These are phyloP conservation scores for Mallotus nudiflorus DNA, from an alignment of 345 rosid species.

Conservation along the genomic window DNA sequence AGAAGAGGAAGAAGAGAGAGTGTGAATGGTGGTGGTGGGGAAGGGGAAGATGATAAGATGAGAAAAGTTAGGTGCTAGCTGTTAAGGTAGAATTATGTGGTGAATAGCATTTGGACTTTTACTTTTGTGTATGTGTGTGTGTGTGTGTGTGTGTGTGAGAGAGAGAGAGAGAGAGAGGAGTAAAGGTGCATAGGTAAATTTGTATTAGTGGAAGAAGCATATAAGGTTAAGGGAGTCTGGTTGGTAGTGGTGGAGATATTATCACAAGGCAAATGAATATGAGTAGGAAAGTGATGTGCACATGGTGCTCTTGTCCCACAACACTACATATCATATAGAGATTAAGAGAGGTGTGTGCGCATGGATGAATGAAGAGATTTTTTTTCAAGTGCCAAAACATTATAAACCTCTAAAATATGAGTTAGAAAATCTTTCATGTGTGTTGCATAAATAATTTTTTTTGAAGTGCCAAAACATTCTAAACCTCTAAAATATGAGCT, in stretches of 20 bases:
- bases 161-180: slow-evolving; percentile 4
- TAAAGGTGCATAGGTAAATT: too few species aligned
- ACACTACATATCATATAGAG: background rate
- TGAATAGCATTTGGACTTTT: slow-evolving; percentile 6
- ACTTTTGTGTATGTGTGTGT: too few species aligned
- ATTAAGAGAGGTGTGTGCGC: background rate
- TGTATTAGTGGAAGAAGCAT: slow-evolving; percentile 23
- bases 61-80: slow-evolving; percentile 34
- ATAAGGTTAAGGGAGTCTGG: background rate
- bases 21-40: slow-evolving; percentile 2
- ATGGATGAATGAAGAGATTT: background rate
- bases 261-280: slow-evolving; percentile 18
- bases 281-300: slow-evolving; percentile 44
- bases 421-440: too few species aligned
- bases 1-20: slow-evolving; percentile 1
- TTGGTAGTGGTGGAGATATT: slow-evolving; percentile 34
- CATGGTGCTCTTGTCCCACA: slow-evolving; percentile 45
- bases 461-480: too few species aligned
- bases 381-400: background rate
- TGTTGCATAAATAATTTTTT: too few species aligned
- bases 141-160: too few species aligned
- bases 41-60: background rate
- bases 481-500: too few species aligned
- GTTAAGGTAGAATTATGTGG: slow-evolving; percentile 22
- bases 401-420: background rate